Percentiles rank a stretch among this genome's conserved stretches.
phyloP scores from a whole-genome alignment of 768 basidiomycete species.

The Trametes sanguinea region DNA sequence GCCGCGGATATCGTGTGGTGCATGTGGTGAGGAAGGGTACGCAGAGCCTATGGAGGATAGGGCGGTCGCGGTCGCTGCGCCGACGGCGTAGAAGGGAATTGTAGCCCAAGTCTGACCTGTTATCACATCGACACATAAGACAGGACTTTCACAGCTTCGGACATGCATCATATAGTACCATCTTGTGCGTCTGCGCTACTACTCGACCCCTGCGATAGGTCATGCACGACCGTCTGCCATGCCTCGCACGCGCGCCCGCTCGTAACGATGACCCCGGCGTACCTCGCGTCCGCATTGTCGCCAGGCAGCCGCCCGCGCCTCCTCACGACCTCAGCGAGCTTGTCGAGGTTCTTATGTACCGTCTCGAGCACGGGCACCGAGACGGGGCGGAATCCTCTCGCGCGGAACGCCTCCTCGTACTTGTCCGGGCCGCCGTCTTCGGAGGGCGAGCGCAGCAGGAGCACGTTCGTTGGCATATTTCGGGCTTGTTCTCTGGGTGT shows the following conservation, averaged over 20 bases:
- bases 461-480: slow-evolving; percentile 32
- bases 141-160: background rate
- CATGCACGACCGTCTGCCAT: slow-evolving; percentile 52
- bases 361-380: slow-evolving; percentile 80
- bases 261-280: slow-evolving; percentile 73
- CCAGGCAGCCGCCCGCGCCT: slow-evolving; percentile 27
- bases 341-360: slow-evolving; percentile 47
- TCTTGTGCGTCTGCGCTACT: background rate
- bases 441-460: slow-evolving; percentile 44
- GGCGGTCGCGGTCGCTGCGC: slow-evolving; percentile 58
- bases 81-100: slow-evolving; percentile 80
- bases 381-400: slow-evolving; percentile 49
- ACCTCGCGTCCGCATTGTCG: background rate
- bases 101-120: slow-evolving; percentile 48
- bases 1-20: slow-evolving; percentile 44
- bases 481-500: background rate
- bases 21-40: slow-evolving; percentile 30
- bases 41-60: slow-evolving; percentile 40
- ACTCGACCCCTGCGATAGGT: background rate
- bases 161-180: background rate
- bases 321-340: slow-evolving; percentile 46
- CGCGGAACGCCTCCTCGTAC: slow-evolving; percentile 55
- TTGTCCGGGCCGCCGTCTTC: slow-evolving; percentile 45
- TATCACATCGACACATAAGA: background rate
- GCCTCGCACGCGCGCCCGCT: slow-evolving; percentile 78